These are phyloP conservation scores for Pecoramyces ruminantium DNA, from an alignment of 192 early-diverging fungal genomes.

Conservation along the genomic window DNA sequence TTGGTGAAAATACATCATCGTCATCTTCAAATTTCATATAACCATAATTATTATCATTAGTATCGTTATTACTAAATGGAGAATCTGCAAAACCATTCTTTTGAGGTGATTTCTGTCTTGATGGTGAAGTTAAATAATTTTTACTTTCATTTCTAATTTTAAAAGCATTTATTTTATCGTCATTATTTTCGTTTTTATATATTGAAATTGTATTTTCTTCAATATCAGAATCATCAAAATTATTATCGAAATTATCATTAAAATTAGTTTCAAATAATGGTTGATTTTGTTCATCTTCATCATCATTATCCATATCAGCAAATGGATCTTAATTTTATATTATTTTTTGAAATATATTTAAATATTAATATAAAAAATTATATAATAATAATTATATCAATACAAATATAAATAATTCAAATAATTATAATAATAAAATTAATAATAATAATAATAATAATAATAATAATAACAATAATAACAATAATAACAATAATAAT, in stretches of 20 bases:
- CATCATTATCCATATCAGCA: neutral
- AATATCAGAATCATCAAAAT: neutral
- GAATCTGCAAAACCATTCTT: neutral
- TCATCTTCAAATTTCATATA: neutral
- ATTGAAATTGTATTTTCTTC: neutral
- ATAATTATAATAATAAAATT: too few species aligned
- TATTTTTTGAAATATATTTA: too few species aligned
- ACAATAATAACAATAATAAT: too few species aligned
- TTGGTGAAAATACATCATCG: neutral
- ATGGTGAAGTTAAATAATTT: neutral
- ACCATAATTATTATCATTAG: neutral
- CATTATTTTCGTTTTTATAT: neutral
- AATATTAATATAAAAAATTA: too few species aligned
- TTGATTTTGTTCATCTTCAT: neutral
- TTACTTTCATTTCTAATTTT: neutral
- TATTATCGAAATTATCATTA: neutral
- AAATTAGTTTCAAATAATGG: neutral
- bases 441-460: too few species aligned
- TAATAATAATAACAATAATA: too few species aligned
- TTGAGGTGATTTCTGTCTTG: neutral
- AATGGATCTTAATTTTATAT: neutral
- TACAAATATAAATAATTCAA: too few species aligned
- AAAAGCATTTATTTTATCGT: neutral
- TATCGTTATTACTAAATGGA: neutral
- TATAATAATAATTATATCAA: too few species aligned